Evolutionary conservation across 306 rosid genomes (phyloP), one percentile per base, ranked within the genome.

Genomic region (Corylus americana): DNA sequence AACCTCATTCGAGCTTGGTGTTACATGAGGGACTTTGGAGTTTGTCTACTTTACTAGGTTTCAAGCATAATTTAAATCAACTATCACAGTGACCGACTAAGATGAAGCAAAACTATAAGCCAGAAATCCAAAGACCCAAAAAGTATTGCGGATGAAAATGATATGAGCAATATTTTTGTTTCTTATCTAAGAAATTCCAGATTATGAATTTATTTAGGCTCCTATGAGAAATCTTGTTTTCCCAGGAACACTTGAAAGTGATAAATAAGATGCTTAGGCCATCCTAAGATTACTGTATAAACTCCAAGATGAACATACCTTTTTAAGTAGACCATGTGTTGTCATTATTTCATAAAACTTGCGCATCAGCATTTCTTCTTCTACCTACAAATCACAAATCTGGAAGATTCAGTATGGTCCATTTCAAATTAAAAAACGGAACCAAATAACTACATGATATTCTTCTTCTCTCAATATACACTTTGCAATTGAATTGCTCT

Each of bases 341-440:
- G 81, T 71, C 90, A 84, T 82, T n/a, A 88, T 82, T 70, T 84
- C 85, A 10, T 84, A 86, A 22, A 83, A 86, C 48, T 88, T 88
- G 61, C 84, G 84, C 92, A 83, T 86, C 70, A 88, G 79, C 92
- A 86, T 88, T 79, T 86, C 89, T 79, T 88, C 92, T 83, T 83
- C 92, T n/a, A 82, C 89, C 92, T 84, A 71, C 74, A 74, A 39
- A 74, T 80, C 48, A n/a, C 58, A 77, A 44, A 59, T n/a, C 37
- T 66, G 18, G 5, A 76, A 29, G 25, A 49, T 20, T 48, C 7
- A 83, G 72, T 67, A 35, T 1, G 8, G 12, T 2, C 7, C 25
- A 50, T 18, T 51, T 63, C 9, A 63, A 42, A 22, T 14, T 11
- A 35, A 11, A 2, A 31, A 47, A 3, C 29, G 5, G 20, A 53